Percentiles rank a stretch among this genome's conserved stretches.
Conservation (phyloP, 2,329 filamentous ascomycete species). For the Colletotrichum filicis region DNA sequence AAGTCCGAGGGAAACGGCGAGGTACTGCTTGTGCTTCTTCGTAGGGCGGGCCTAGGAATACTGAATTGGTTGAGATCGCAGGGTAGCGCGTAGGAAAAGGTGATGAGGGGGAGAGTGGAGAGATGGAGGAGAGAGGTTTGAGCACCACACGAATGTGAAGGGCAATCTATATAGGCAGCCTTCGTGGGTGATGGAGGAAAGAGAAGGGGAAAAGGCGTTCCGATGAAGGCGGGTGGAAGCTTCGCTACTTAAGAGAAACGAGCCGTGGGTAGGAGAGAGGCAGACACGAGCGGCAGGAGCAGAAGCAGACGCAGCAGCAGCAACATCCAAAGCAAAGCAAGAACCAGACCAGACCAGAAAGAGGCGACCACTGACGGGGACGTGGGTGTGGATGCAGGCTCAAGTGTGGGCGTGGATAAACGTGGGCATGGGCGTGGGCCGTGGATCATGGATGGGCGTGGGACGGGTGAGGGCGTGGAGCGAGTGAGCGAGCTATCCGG, state of each 20-base stretch:
- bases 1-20: conserved; percentile 20
- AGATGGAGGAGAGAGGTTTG: conserved; percentile 27
- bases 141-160: conserved; percentile 38
- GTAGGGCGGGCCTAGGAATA: conserved; percentile 36
- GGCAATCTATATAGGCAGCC: conserved; percentile 37
- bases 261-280: conserved; percentile 16
- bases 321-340: not conserved
- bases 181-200: conserved; percentile 40
- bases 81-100: conserved; percentile 34
- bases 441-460: not conserved
- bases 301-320: conserved; percentile 26
- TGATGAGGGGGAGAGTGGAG: conserved; percentile 31
- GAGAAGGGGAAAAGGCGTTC: conserved; percentile 26
- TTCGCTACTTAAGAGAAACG: conserved; percentile 36
- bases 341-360: not conserved
- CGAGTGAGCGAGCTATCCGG: conserved; percentile 32
- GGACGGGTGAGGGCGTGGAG: conserved; percentile 5
- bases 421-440: not conserved
- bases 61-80: conserved; percentile 28
- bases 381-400: not conserved
- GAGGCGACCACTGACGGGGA: conserved; percentile 8
- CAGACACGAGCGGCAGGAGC: conserved; percentile 8
- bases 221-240: conserved; percentile 30
- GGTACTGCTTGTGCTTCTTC: conserved; percentile 26
- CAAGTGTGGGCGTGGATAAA: not conserved